These are phyloP conservation scores for Xylaria curta DNA, from an alignment of 495 filamentous ascomycete species.

Conservation along the genomic window DNA sequence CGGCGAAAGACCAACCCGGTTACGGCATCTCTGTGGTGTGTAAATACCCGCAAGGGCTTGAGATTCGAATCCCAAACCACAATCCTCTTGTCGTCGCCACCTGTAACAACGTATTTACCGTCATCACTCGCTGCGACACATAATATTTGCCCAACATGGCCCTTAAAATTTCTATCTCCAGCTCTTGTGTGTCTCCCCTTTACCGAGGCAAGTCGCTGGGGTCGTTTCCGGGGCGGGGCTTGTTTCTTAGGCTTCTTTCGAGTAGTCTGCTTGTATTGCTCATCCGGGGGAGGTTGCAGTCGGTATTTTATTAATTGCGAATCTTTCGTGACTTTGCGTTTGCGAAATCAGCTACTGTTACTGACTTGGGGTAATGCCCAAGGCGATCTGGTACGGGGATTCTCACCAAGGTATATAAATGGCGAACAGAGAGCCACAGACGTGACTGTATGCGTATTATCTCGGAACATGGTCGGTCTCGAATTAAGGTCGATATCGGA, in stretches of 20 bases:
- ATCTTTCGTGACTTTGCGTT: slow-evolving; percentile 76
- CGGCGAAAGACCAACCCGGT: slow-evolving; percentile 83
- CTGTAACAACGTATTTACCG: slow-evolving; percentile 89
- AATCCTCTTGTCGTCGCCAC: slow-evolving; percentile 78
- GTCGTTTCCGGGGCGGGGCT: slow-evolving; percentile 70
- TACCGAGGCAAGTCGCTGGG: slow-evolving; percentile 70
- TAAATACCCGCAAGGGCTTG: slow-evolving; percentile 79
- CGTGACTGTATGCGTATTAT: slow-evolving; percentile 77
- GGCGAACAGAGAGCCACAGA: slow-evolving; percentile 78
- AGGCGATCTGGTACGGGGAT: background rate
- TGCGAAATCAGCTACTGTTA: background rate
- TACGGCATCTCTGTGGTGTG: slow-evolving; percentile 89
- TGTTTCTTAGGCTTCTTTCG: slow-evolving; percentile 67
- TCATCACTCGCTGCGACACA: slow-evolving; percentile 85
- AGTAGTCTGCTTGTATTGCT: slow-evolving; percentile 60
- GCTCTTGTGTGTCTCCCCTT: slow-evolving; percentile 68
- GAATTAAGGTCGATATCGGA: slow-evolving; percentile 48
- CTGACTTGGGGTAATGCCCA: background rate
- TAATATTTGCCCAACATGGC: slow-evolving; percentile 78
- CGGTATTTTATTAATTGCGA: slow-evolving; percentile 86
- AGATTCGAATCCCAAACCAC: slow-evolving; percentile 88
- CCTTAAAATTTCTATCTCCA: slow-evolving; percentile 68
- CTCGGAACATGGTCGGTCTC: slow-evolving; percentile 67
- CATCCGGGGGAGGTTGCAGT: slow-evolving; percentile 63
- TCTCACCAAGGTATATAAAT: slow-evolving; percentile 64